Evolutionary conservation across 1,284 basidiomycete species (phyloP), one percentile per base, ranked within the genome.

Genomic region (Ceraceosorus bombacis): DNA sequence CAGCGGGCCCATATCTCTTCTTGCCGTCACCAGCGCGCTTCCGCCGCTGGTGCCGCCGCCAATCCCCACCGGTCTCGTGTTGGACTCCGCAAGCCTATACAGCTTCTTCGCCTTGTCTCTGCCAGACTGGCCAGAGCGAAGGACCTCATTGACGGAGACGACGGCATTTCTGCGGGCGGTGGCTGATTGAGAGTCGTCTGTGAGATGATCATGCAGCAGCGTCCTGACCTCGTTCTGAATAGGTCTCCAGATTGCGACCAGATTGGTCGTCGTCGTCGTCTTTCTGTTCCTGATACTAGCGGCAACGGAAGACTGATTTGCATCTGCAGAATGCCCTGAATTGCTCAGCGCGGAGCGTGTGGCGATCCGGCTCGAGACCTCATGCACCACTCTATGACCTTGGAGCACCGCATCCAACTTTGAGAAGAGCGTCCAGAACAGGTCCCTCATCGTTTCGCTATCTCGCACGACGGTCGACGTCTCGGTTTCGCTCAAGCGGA

Each of bases 381-480:
- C 95, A 72, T 88, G 92, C 1, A 95, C 84, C 2, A 96, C 88
- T 53, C 93, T 82, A 67, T 97, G 82, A 7, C 92, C 90, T 78
- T 98, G 93, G 41, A 89, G 83, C n/a, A 97, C 88, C 17, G 95
- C 95, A 71, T 93, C 88, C 56, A 99, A 78, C 79, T 99, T 99
- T 5, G 92, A 95, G 77, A 91, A 99, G 13, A 96, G 78, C 4
- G 95, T 97, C 93, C 94, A 98, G 79, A 98, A 97, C 43, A 99
- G 82, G 78, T 98, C 95, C 62, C 83, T 83, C 71, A 77, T 74
- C 54, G 70, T 74, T 59, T 77, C 75, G 37, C 64, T 63, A 41
- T 76, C 74, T 9, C 67, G 61, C 52, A 70, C 67, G 57, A 75
- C 62, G 41, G 69, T 69, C 15, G 64, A 66, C 0, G 62, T 62